Conservation (phyloP, 768 basidiomycete genomes). For the Amanita pallidorosea region DNA sequence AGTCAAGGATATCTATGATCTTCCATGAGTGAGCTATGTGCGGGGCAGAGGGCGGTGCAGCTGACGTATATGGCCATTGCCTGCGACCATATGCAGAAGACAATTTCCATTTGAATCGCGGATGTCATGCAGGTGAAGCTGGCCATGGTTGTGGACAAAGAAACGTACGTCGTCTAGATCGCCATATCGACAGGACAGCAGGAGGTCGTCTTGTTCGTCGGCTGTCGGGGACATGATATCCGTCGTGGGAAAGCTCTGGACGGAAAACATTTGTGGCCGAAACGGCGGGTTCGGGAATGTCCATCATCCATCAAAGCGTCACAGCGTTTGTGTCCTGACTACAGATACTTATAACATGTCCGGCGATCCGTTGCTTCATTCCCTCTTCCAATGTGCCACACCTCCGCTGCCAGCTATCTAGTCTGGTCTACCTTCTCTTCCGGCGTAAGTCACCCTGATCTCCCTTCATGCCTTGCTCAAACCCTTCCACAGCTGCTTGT, state of each 20-base stretch:
- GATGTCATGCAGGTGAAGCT: constrained; percentile 31
- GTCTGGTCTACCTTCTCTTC: constrained; percentile 49
- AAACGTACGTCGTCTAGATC: constrained; percentile 69
- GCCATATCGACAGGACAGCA: constrained; percentile 82
- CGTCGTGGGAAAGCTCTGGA: neutral
- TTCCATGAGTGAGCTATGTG: constrained; percentile 3
- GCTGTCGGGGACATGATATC: constrained; percentile 1
- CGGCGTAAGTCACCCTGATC: constrained; percentile 29
- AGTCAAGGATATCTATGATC: constrained; percentile 60
- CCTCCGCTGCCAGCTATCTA: constrained; percentile 48
- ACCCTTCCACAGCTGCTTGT: constrained; percentile 31
- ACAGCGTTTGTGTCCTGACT: neutral
- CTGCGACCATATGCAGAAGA: constrained; percentile 77
- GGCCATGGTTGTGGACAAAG: constrained; percentile 53
- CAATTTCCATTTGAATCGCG: constrained; percentile 75
- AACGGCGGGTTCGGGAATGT: neutral
- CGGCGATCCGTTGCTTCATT: constrained; percentile 2
- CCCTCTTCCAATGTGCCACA: constrained; percentile 42
- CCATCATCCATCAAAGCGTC: too few species aligned
- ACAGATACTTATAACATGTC: too few species aligned
- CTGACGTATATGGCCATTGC: constrained; percentile 83
- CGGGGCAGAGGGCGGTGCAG: constrained; percentile 4
- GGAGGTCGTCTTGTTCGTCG: constrained; percentile 56
- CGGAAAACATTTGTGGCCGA: neutral
- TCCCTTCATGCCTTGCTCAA: neutral